Conservation (phyloP, 352 stramenopile genomes). For the Pythium biforme region DNA sequence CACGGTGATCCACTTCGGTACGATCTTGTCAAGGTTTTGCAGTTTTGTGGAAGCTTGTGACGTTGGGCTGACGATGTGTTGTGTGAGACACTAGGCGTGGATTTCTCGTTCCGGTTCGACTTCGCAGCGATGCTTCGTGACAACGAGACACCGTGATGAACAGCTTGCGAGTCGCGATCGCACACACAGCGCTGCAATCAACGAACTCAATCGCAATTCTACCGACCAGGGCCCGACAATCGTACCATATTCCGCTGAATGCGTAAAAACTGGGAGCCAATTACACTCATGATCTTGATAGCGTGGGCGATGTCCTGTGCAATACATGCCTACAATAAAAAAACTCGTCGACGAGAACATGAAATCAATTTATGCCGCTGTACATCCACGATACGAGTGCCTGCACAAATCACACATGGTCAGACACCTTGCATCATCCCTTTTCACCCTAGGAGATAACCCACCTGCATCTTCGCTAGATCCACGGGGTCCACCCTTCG, state of each 20-base stretch:
- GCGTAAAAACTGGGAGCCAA: too few species aligned
- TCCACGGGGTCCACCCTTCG: constrained; percentile 88
- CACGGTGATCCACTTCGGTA: constrained; percentile 13
- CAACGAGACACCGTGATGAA: background rate
- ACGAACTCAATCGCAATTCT: too few species aligned
- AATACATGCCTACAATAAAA: too few species aligned
- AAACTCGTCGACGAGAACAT: too few species aligned
- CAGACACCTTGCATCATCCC: background rate
- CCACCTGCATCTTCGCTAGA: constrained; percentile 30
- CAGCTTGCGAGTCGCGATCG: background rate
- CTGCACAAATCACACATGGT: background rate
- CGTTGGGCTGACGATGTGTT: background rate
- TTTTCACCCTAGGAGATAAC: background rate
- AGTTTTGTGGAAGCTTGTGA: background rate
- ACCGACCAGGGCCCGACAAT: too few species aligned
- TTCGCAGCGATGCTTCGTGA: constrained; percentile 9
- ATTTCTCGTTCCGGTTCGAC: constrained; percentile 16
- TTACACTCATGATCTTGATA: too few species aligned
- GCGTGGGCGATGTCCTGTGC: too few species aligned
- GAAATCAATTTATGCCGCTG: too few species aligned
- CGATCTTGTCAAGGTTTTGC: background rate
- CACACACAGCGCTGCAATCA: background rate
- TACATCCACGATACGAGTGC: too few species aligned
- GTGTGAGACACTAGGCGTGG: background rate
- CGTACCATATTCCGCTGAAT: too few species aligned